A percentile compares a stretch with the other conserved stretches of the same genome.
These are phyloP conservation scores for Cutaneotrichosporon sp. DNA, from an alignment of 1,284 basidiomycete genomes.

Conservation along the genomic window DNA sequence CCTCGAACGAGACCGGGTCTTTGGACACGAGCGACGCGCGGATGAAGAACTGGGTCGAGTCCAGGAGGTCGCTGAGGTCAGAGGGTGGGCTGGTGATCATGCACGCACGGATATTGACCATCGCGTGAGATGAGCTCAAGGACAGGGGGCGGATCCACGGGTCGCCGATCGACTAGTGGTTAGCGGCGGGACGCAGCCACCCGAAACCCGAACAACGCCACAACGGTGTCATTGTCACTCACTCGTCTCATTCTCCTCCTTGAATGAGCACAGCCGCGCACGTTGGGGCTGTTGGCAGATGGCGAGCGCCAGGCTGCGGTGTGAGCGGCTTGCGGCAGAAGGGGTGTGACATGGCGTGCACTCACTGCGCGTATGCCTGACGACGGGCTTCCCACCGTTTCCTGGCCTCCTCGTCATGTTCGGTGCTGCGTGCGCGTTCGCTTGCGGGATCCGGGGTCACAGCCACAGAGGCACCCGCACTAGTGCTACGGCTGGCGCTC, in stretches of 20 bases:
- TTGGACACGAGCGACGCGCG: slow-evolving; percentile 42
- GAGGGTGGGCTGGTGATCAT: not conserved
- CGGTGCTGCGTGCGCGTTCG: slow-evolving; percentile 9
- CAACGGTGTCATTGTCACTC: slow-evolving; percentile 23
- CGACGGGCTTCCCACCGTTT: slow-evolving; percentile 12
- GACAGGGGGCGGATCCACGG: slow-evolving; percentile 55
- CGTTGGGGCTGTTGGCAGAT: slow-evolving; percentile 53
- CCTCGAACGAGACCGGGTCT: slow-evolving; percentile 9
- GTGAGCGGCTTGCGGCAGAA: not conserved
- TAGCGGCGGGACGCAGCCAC: not conserved
- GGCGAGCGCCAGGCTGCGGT: slow-evolving; percentile 21
- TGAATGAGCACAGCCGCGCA: slow-evolving; percentile 54
- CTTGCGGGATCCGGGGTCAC: not conserved
- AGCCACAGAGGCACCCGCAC: not conserved
- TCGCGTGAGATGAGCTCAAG: slow-evolving; percentile 39
- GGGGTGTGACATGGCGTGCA: not conserved
- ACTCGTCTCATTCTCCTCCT: slow-evolving; percentile 56
- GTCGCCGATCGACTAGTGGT: slow-evolving; percentile 47
- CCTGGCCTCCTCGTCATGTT: slow-evolving; percentile 12
- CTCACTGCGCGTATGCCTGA: slow-evolving; percentile 10
- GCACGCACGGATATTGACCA: slow-evolving; percentile 21
- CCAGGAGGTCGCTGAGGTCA: slow-evolving; percentile 31
- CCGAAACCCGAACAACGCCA: not conserved
- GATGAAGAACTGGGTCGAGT: slow-evolving; percentile 46
- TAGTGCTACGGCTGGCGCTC: slow-evolving; percentile 4